Evolutionary conservation across 106 monocot genomes (phyloP).

Genomic region (Allium sativum): DNA sequence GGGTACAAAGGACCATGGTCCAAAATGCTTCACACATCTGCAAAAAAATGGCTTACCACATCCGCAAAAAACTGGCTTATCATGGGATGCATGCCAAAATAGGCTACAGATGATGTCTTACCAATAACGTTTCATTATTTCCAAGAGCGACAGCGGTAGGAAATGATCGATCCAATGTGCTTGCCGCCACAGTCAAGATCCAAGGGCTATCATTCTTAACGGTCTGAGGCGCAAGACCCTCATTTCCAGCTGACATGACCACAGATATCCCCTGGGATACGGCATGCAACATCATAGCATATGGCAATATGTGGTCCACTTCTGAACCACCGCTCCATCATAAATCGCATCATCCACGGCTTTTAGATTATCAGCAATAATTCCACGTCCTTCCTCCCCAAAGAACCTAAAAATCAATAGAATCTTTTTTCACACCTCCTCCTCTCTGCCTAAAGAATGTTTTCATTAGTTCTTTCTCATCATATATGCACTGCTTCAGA

Average conservation of each 20-base stretch:
- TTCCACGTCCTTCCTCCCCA: slow-evolving; percentile 16
- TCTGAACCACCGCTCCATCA: slow-evolving; percentile 28
- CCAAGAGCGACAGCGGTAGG: slow-evolving; percentile 15
- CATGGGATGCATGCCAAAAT: too few relatives aligned
- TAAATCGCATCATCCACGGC: slow-evolving; percentile 30
- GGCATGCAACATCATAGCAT: slow-evolving; percentile 18
- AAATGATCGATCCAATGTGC: slow-evolving; percentile 23
- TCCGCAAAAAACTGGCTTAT: neutral
- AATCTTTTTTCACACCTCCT: neutral
- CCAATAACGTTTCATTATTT: slow-evolving; percentile 11
- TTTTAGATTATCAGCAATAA: slow-evolving; percentile 20
- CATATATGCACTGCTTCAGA: too few relatives aligned
- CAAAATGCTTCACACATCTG: too few relatives aligned
- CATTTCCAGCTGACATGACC: slow-evolving; percentile 23
- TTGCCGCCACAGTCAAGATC: slow-evolving; percentile 28
- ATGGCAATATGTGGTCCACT: neutral
- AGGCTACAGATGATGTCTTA: neutral
- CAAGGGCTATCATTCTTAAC: slow-evolving; percentile 16
- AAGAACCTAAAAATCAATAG: neutral
- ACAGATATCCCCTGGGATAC: slow-evolving; percentile 15
- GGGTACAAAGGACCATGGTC: too few relatives aligned
- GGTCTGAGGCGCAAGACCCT: neutral
- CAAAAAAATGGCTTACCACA: too few relatives aligned
- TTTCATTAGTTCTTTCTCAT: too few relatives aligned
- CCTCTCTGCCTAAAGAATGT: too few relatives aligned